Conservation (phyloP, 495 filamentous ascomycete species). For the Lophiostoma macrostomum region DNA sequence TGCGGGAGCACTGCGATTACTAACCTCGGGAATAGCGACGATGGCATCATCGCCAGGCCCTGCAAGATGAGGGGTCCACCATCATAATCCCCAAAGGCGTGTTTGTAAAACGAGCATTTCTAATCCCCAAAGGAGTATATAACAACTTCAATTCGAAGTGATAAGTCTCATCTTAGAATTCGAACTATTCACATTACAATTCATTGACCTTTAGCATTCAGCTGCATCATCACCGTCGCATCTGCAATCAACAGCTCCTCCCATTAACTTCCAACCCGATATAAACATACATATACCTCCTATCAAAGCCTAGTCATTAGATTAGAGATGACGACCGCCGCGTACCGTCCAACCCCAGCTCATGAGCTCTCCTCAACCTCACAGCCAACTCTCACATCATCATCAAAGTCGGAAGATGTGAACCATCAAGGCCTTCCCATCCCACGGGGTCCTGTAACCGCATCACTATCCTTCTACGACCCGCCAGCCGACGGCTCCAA, state of each 20-base stretch:
- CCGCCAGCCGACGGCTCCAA: conserved; percentile 60
- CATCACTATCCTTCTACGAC: conserved; percentile 65
- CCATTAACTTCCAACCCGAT: no score
- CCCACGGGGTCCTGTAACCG: conserved; percentile 64
- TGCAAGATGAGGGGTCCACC: conserved; percentile 5
- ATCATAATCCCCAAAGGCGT: neutral
- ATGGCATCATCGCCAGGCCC: conserved; percentile 30
- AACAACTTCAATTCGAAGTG: neutral
- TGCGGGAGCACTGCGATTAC: conserved; percentile 1
- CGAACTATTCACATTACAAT: conserved; percentile 2
- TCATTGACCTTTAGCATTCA: conserved; percentile 6
- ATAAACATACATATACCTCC: no score
- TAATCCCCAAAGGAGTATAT: conserved; percentile 21
- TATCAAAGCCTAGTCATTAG: neutral
- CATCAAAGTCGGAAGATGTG: conserved; percentile 12
- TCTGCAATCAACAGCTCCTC: neutral
- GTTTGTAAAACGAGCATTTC: conserved; percentile 22
- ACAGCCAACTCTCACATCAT: conserved; percentile 1
- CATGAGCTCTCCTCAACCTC: conserved; percentile 31
- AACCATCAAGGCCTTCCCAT: conserved; percentile 40
- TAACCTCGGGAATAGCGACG: conserved; percentile 28
- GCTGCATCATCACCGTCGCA: neutral
- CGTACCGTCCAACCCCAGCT: conserved; percentile 32
- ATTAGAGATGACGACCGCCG: conserved; percentile 37
- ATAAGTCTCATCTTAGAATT: neutral